These are phyloP conservation scores for Vanrija sp. DNA, from an alignment of 1,284 basidiomycete species.

Conservation along the genomic window DNA sequence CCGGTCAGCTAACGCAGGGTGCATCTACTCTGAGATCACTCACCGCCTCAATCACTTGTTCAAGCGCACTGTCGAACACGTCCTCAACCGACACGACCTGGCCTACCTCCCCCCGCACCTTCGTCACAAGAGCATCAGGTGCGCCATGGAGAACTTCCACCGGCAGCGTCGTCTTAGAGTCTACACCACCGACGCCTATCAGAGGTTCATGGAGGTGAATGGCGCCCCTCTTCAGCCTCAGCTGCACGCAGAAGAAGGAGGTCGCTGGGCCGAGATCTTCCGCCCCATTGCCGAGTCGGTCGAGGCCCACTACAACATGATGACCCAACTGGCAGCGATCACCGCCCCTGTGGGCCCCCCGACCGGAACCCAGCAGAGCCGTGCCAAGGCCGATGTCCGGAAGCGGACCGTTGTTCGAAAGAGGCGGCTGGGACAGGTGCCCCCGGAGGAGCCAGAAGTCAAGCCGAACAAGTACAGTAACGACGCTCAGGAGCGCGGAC, in stretches of 20 bases:
- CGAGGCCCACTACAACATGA: constrained; percentile 3
- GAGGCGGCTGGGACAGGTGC: not conserved
- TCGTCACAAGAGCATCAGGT: constrained; percentile 20
- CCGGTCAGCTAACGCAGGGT: constrained; percentile 19
- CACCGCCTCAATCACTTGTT: constrained; percentile 17
- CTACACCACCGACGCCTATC: constrained; percentile 24
- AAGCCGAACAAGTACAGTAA: constrained; percentile 21
- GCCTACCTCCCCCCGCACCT: constrained; percentile 28
- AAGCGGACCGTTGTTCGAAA: too few relatives aligned
- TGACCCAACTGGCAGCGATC: not conserved
- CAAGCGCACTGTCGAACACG: constrained; percentile 35
- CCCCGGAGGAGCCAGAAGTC: not conserved
- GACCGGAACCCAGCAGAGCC: too few relatives aligned
- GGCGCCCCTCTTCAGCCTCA: constrained; percentile 20
- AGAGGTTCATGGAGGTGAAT: constrained; percentile 19
- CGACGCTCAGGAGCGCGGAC: constrained; percentile 32
- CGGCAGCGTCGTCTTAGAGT: constrained; percentile 35
- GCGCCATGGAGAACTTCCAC: constrained; percentile 31
- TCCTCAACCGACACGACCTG: constrained; percentile 27
- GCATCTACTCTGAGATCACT: constrained; percentile 23
- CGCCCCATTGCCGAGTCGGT: constrained; percentile 8
- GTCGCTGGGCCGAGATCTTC: constrained; percentile 26
- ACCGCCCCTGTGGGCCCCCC: constrained; percentile 4
- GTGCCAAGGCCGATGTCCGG: too few relatives aligned
- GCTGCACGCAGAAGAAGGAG: constrained; percentile 8